Base-by-base conservation (phyloP, 768 basidiomycete genomes). In the Gymnopilus dilepis region DNA sequence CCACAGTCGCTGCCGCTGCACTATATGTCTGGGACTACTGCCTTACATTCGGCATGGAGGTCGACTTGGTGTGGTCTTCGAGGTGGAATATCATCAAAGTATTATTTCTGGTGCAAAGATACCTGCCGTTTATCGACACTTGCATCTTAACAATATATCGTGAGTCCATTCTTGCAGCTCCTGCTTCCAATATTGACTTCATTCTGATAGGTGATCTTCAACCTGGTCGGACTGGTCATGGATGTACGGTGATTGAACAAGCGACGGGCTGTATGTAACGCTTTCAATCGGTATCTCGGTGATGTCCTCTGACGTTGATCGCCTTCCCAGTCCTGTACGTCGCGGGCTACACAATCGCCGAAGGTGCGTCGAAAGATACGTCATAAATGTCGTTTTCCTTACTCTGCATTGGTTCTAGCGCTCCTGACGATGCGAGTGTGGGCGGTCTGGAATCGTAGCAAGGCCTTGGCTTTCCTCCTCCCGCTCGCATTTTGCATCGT, bases 371-470 rank as follows among this genome's bases (percentile, higher is more conserved):
- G 6, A 12, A 17, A 26, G 13, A 45, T 17, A 3, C 22, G 47
- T 37, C 9, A 7, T 17, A 30, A 8, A 12, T 1, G 24, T 15
- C 17, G 12, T 33, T 22, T 17, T 26, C 15, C 26, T 42, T 15
- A 41, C 30, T 15, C 8, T 37, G 15, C 11, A 15, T 19, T 9
- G 8, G 21, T 8, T 38, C 12, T 22, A 65, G 63, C 53, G 22
- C 52, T 65, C 19, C 59, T 65, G 4, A 61, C 56, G 4, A 43
- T 65, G 37, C 59, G 63, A 4, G 63, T 61, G 19, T 65, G 56
- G 55, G 63, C 63, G 9, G 38, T 52, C n/a, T 53, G 33, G 54
- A 48, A 33, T n/a, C 38, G 33, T 17, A 40, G 45, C 8, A 30
- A 17, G 40, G 12, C 38, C 15, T 19, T 51, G 8, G 50, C 24